Base-by-base conservation (phyloP, 208 protist species). In the Kentomonas sorsogonicus region DNA sequence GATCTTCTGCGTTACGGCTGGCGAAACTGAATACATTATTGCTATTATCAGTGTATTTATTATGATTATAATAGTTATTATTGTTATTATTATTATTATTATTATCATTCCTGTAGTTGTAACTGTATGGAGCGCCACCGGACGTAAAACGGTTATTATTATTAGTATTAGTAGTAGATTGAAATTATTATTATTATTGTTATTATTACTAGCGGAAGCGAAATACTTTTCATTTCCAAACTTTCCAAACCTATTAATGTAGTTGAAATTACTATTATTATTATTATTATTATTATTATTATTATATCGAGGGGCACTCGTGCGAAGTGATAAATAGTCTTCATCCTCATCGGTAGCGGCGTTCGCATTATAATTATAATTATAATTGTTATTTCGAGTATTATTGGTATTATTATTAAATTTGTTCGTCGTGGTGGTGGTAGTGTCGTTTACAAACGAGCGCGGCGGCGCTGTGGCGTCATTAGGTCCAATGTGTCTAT, bases 361-460 rank as follows among this genome's bases (percentile, higher is more conserved):
- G 25, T 48, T 48, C 6, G 10, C 25, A 48, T 48, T 48, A 48
- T 25, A 27, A 9, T 22, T 48, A 18, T 48, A 26, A 48, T 48
- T 48, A 20, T 20, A 22, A 48, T 27, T 20, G 22, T 18, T 48
- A 48, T 18, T 18, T 13, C 25, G 16, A 23, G 16, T 48, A 18
- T 6, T 48, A 18, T 18, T 48, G n/a, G 7, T 25, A 22, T 48
- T 27, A 9, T 6, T 20, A 9, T 25, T 6, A 11, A 15, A 48
- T 48, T 6, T 25, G 33, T 7, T 36, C 6, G 33, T 30, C n/a
- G 25, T 25, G 33, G 1, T 36, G 15, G 33, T 30, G 26, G 25
- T 7, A 20, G n/a, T 23, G 26, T 26, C 20, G 11, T 23, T 3
- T 13, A 11, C 53, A 36, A 31, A 22, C 5, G 3, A 10, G 6